Evolutionary conservation across 768 basidiomycete genomes (phyloP).

Genomic region (Amanita rubescens): DNA sequence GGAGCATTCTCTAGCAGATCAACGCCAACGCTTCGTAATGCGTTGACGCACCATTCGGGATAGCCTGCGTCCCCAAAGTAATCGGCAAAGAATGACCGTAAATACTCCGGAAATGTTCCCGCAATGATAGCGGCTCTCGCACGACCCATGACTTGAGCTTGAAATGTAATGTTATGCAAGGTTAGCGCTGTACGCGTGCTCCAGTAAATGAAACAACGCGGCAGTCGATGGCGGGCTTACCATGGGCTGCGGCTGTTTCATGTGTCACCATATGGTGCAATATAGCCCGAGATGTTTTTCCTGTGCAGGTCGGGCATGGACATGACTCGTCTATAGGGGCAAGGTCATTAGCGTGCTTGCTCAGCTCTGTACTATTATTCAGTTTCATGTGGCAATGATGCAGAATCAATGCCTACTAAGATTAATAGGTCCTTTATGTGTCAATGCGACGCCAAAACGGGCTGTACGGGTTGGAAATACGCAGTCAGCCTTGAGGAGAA

Average conservation of each 20-base stretch:
- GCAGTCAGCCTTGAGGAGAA: slow-evolving; percentile 65
- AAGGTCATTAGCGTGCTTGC: slow-evolving; percentile 65
- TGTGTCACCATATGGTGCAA: slow-evolving; percentile 70
- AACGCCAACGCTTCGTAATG: slow-evolving; percentile 74
- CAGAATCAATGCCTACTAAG: slow-evolving; percentile 48
- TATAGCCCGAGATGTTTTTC: slow-evolving; percentile 61
- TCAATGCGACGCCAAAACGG: slow-evolving; percentile 84
- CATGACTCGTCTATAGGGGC: slow-evolving; percentile 67
- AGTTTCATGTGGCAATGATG: not conserved
- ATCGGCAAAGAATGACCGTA: slow-evolving; percentile 64
- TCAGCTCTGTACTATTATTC: slow-evolving; percentile 38
- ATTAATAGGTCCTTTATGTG: slow-evolving; percentile 75
- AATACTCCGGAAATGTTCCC: slow-evolving; percentile 72
- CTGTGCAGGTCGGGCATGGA: slow-evolving; percentile 79
- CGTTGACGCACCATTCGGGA: slow-evolving; percentile 86
- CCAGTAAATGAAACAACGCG: slow-evolving; percentile 5
- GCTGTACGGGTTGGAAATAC: slow-evolving; percentile 92
- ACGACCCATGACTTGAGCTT: slow-evolving; percentile 82
- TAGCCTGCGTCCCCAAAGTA: slow-evolving; percentile 78
- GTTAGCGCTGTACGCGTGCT: slow-evolving; percentile 52
- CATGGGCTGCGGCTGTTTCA: slow-evolving; percentile 84
- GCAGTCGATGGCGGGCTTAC: slow-evolving; percentile 28
- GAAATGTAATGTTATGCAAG: slow-evolving; percentile 78
- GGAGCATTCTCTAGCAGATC: slow-evolving; percentile 59
- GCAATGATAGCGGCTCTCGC: slow-evolving; percentile 75